These are phyloP conservation scores for Jacaranda copaia DNA, from an alignment of 257 asterid genomes.

Conservation along the genomic window DNA sequence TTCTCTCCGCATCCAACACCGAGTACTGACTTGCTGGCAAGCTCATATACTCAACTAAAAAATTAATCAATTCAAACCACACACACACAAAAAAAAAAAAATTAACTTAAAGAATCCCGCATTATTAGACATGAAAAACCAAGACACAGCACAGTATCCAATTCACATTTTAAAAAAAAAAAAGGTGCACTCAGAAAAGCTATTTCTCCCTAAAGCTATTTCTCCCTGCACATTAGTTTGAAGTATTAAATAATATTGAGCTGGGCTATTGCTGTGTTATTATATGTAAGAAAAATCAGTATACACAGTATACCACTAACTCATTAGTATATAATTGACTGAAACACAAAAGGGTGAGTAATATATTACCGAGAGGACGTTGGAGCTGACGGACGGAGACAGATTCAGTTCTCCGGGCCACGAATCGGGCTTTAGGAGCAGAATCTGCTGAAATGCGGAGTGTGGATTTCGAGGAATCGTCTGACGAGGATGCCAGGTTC, in stretches of 20 bases:
- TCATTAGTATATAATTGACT: background rate
- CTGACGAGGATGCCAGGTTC: constrained; percentile 50
- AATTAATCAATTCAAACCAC: constrained; percentile 12
- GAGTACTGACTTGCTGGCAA: constrained; percentile 99
- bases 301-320: background rate
- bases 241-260: no score
- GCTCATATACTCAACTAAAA: constrained; percentile 88
- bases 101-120: background rate
- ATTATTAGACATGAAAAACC: background rate
- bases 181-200: no score
- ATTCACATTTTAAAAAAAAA: background rate
- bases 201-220: no score
- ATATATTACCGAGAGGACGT: constrained; percentile 71
- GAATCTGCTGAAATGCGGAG: constrained; percentile 70
- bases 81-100: background rate
- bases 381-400: constrained; percentile 72
- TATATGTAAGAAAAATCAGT: no score
- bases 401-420: constrained; percentile 72
- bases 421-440: constrained; percentile 75
- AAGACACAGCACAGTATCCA: background rate
- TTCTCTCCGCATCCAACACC: constrained; percentile 96
- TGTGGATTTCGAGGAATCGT: constrained; percentile 54
- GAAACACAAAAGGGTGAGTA: background rate
- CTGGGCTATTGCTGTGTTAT: no score
- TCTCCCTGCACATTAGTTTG: no score